Conservation (phyloP, 768 basidiomycete species). For the Kwoniella heveanensis region DNA sequence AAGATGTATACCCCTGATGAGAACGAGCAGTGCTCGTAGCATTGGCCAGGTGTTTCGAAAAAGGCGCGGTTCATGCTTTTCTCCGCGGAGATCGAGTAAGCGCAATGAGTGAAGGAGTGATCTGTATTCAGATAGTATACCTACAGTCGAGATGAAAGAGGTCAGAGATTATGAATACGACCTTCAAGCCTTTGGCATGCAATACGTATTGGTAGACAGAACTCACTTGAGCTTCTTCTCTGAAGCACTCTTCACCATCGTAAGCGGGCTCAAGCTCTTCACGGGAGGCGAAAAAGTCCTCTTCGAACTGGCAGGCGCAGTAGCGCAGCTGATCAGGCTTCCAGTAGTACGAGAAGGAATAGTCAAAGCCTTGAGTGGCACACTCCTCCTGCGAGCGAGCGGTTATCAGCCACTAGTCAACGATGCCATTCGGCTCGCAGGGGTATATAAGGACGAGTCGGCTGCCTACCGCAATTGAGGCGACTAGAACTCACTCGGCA, state of each 20-base stretch:
- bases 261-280: slow-evolving; percentile 15
- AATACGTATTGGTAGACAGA: background rate
- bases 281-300: background rate
- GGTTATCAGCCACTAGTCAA: no score
- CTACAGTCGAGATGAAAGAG: background rate
- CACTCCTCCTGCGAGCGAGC: slow-evolving; percentile 29
- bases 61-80: background rate
- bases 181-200: no score
- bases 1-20: slow-evolving; percentile 14
- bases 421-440: no score
- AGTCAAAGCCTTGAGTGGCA: slow-evolving; percentile 16
- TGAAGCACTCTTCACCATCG: slow-evolving; percentile 18
- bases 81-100: slow-evolving; percentile 2
- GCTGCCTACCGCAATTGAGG: no score
- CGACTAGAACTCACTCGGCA: slow-evolving; percentile 21
- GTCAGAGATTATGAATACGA: no score
- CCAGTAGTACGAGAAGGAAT: slow-evolving; percentile 20
- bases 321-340: slow-evolving; percentile 19
- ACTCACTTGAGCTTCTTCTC: background rate
- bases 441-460: no score
- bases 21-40: slow-evolving; percentile 19
- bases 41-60: slow-evolving; percentile 15
- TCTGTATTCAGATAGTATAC: slow-evolving; percentile 21
- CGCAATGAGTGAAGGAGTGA: slow-evolving; percentile 17
- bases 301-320: slow-evolving; percentile 10